Conservation (phyloP, 2,329 filamentous ascomycete genomes). For the Alternaria incomplexa region DNA sequence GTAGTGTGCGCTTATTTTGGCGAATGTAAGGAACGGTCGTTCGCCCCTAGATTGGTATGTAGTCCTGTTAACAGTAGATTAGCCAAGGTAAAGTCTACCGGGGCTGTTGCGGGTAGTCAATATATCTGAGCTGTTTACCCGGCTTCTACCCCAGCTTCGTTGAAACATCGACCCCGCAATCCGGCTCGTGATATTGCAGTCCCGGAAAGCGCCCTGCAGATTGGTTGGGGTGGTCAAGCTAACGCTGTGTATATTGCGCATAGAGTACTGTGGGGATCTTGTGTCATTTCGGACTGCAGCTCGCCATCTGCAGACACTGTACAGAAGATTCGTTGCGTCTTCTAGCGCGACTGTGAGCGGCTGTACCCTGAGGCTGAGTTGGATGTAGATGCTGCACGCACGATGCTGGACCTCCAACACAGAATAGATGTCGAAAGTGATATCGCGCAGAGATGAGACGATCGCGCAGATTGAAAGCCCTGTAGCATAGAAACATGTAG, state of each 20-base stretch:
- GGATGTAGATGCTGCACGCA: background rate
- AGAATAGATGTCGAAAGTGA: background rate
- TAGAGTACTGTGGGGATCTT: slow-evolving; percentile 5
- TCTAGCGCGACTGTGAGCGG: slow-evolving; percentile 16
- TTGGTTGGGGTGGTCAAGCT: slow-evolving; percentile 7
- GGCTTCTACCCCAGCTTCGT: slow-evolving; percentile 11
- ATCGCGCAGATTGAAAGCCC: background rate
- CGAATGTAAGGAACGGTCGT: slow-evolving; percentile 10
- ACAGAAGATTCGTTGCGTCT: slow-evolving; percentile 21
- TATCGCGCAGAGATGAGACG: background rate
- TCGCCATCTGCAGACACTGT: slow-evolving; percentile 13
- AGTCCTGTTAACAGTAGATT: slow-evolving; percentile 17
- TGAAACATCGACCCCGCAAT: slow-evolving; percentile 5
- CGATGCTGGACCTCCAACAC: background rate
- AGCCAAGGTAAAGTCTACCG: slow-evolving; percentile 18
- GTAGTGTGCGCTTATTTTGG: background rate
- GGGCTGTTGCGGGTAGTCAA: slow-evolving; percentile 6
- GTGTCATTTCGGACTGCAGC: slow-evolving; percentile 10
- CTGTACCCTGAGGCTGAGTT: slow-evolving; percentile 20
- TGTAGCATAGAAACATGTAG: no score
- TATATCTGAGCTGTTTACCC: slow-evolving; percentile 23
- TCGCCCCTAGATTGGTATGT: slow-evolving; percentile 7
- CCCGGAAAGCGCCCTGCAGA: background rate
- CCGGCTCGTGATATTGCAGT: slow-evolving; percentile 1
- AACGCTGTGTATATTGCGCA: slow-evolving; percentile 14